Base-by-base conservation (phyloP, 345 rosid genomes). In the Trapa bicornis region DNA sequence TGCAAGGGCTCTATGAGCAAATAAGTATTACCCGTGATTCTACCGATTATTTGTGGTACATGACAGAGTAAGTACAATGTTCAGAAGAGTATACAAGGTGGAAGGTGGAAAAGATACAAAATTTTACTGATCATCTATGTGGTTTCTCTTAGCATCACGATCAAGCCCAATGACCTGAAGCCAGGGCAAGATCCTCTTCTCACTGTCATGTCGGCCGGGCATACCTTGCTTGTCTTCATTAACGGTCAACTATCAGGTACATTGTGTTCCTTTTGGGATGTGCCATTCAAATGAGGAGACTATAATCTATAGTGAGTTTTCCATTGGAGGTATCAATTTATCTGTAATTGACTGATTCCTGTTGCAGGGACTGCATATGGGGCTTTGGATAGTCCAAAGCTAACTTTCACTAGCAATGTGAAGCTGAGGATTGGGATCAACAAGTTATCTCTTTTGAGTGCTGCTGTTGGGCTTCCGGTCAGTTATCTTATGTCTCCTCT, bases 401-500 rank as follows among this genome's bases (percentile, higher is more conserved):
- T 89, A 75, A 82, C 90, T 4, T 86, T 85, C 74, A 85, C 74
- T 72, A 74, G 84, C 64, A 80, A 87, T 72, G 87, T 94, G 56
- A 89, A 80, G 76, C 75, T 91, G 75, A 82, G 83, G 69, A 90
- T 83, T 38, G 99, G 99, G 47, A 66, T 81, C 67, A 94, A 94
- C 83, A 86, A 82, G 83, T 80, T 94, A 67, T 82, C 95, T 61
- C 74, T 94, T 48, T 73, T 94, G 67, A 94, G 99, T 67, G 75
- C 82, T 63, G 81, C 81, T 12, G 97, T 94, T 14, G 99, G 99
- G 66, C 91, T 94, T 13, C 88, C 89, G 83, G 99, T 94, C 67
- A 63, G 96, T 70, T 1, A 45, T 45, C 48, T 45, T 6, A 45
- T 45, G 8, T 42, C 45, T 42, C 45, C 16, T 29, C 29, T 41